Evolutionary conservation across 805 yeast species (phyloP).

Genomic region (Candida yuanshanica): DNA sequence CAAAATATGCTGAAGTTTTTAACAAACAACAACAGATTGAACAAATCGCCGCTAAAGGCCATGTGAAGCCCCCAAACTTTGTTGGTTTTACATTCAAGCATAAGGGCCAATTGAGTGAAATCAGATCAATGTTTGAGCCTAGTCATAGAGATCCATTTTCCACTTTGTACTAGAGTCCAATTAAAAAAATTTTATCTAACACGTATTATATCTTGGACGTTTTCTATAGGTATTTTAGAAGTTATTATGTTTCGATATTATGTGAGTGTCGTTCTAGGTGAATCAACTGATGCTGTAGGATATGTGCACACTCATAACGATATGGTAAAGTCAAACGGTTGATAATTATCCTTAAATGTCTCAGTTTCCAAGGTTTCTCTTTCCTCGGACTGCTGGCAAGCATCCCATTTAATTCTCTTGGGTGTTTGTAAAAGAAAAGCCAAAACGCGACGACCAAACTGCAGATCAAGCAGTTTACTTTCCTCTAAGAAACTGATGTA

Average conservation of each 20-base stretch:
- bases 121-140: conserved; percentile 23
- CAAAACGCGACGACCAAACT: conserved; percentile 76
- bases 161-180: conserved; percentile 20
- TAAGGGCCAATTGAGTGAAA: conserved; percentile 31
- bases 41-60: conserved; percentile 62
- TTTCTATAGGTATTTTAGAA: background rate
- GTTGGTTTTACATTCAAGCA: conserved; percentile 97
- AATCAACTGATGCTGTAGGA: background rate
- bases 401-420: conserved; percentile 69
- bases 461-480: conserved; percentile 55
- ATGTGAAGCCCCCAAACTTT: conserved; percentile 59
- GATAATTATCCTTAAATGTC: conserved; percentile 50
- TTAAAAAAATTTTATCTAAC: background rate
- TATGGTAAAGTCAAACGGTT: conserved; percentile 46
- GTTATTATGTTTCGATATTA: background rate
- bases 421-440: conserved; percentile 58
- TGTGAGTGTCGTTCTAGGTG: background rate
- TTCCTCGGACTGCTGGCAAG: conserved; percentile 58
- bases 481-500: conserved; percentile 25
- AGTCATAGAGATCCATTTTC: conserved; percentile 23
- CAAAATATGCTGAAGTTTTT: conserved; percentile 93
- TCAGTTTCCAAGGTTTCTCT: conserved; percentile 63
- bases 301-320: conserved; percentile 5
- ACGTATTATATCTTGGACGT: background rate
- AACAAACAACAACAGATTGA: conserved; percentile 87